Percentiles rank a stretch among this genome's conserved stretches.
Evolutionary conservation across 257 asterid species (phyloP).

Genomic region (Capsicum pubescens): DNA sequence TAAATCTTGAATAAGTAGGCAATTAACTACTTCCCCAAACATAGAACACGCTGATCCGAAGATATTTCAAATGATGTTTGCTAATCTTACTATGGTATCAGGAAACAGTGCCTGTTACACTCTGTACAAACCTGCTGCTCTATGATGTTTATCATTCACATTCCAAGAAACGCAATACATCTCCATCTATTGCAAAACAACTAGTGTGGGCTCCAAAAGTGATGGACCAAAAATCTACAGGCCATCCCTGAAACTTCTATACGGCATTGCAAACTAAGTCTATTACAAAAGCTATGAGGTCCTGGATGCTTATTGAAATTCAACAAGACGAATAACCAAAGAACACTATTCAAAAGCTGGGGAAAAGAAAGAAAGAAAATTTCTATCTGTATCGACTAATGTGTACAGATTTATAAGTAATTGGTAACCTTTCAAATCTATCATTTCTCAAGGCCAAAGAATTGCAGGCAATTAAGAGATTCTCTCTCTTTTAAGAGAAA

Average conservation of each 20-base stretch:
- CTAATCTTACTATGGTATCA: not conserved
- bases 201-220: not conserved
- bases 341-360: slow-evolving; percentile 9
- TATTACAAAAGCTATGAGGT: not conserved
- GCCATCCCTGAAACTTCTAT: not conserved
- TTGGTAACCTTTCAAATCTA: not conserved
- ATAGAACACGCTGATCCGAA: not conserved
- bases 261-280: not conserved
- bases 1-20: not conserved
- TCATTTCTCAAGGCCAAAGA: not conserved
- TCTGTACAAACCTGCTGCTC: not conserved
- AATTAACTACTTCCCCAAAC: slow-evolving; percentile 24
- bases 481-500: not conserved
- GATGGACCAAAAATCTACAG: not conserved
- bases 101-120: slow-evolving; percentile 13
- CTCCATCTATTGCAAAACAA: not conserved
- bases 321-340: not conserved
- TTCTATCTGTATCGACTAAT: not conserved
- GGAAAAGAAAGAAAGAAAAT: not conserved
- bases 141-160: slow-evolving; percentile 4
- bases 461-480: not conserved
- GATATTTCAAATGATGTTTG: not conserved
- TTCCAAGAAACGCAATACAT: not conserved
- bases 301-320: not conserved
- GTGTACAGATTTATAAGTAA: not conserved